Conservation (phyloP, 2,329 filamentous ascomycete species). For the Calonectria hawksworthii region DNA sequence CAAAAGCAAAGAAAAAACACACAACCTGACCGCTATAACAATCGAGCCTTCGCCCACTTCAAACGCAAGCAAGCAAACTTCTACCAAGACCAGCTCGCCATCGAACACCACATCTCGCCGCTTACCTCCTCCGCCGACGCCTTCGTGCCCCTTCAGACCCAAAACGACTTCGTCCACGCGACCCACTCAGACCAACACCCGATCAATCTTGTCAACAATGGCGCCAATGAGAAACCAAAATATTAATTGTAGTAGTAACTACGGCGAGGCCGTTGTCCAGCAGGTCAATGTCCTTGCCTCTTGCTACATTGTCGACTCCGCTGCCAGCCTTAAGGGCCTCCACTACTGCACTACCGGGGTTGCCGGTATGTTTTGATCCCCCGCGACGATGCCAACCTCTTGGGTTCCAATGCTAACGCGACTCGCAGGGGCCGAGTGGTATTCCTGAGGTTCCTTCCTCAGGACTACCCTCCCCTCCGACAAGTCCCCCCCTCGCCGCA, state of each 20-base stretch:
- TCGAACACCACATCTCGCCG: not conserved
- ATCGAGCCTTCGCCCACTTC: not conserved
- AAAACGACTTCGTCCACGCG: slow-evolving; percentile 22
- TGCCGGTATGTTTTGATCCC: slow-evolving; percentile 71
- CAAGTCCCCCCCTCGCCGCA: slow-evolving; percentile 91
- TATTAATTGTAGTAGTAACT: slow-evolving; percentile 82
- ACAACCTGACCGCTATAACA: not conserved
- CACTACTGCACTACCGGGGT: slow-evolving; percentile 96
- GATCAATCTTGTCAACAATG: slow-evolving; percentile 59
- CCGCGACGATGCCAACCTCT: not conserved
- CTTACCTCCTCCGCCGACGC: slow-evolving; percentile 30
- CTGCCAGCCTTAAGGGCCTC: slow-evolving; percentile 82
- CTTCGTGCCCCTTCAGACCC: slow-evolving; percentile 19
- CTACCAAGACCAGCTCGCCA: not conserved
- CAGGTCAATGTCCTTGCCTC: slow-evolving; percentile 86
- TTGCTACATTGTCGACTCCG: slow-evolving; percentile 87
- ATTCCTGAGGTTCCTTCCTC: slow-evolving; percentile 92
- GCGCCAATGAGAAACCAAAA: slow-evolving; percentile 79
- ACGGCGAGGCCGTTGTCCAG: slow-evolving; percentile 75
- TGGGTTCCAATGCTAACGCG: slow-evolving; percentile 33
- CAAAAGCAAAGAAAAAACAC: not conserved
- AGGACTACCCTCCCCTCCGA: slow-evolving; percentile 86
- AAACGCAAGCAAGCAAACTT: not conserved
- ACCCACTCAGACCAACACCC: slow-evolving; percentile 38
- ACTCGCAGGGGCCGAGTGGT: slow-evolving; percentile 83